Conservation (phyloP, 495 filamentous ascomycete genomes). For the Oleoguttula mirabilis region DNA sequence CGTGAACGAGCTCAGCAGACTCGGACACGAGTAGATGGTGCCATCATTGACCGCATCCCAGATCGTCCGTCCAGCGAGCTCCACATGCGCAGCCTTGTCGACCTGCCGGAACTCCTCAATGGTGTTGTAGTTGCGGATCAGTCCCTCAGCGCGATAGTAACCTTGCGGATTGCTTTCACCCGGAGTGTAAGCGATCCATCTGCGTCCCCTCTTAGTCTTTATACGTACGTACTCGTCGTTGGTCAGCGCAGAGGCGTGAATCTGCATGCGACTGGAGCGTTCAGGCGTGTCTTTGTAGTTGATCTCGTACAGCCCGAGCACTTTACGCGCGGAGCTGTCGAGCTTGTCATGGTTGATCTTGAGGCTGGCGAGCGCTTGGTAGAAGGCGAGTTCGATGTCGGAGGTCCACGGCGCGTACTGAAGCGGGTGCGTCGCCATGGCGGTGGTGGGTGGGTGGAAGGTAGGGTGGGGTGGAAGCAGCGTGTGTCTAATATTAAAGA, state of each 20-base stretch:
- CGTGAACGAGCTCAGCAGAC: conserved; percentile 73
- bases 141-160: conserved; percentile 74
- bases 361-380: conserved; percentile 69
- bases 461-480: too few relatives aligned
- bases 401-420: conserved; percentile 80
- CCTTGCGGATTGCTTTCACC: conserved; percentile 53
- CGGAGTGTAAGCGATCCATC: conserved; percentile 1
- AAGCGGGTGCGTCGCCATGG: conserved; percentile 26
- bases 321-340: conserved; percentile 73
- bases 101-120: conserved; percentile 78
- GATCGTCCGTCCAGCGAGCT: conserved; percentile 67
- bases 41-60: conserved; percentile 96
- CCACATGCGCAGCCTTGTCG: conserved; percentile 60
- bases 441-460: too few relatives aligned
- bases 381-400: conserved; percentile 91
- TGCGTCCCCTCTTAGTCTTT: not conserved
- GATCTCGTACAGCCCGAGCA: conserved; percentile 84
- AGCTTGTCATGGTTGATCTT: conserved; percentile 97
- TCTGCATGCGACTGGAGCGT: conserved; percentile 70
- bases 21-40: conserved; percentile 87
- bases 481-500: too few relatives aligned
- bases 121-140: conserved; percentile 92
- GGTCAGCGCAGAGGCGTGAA: conserved; percentile 73
- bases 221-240: conserved; percentile 57
- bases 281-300: conserved; percentile 54